Conservation (phyloP, 2,329 filamentous ascomycete genomes). For the Fusarium protoensiforme region DNA sequence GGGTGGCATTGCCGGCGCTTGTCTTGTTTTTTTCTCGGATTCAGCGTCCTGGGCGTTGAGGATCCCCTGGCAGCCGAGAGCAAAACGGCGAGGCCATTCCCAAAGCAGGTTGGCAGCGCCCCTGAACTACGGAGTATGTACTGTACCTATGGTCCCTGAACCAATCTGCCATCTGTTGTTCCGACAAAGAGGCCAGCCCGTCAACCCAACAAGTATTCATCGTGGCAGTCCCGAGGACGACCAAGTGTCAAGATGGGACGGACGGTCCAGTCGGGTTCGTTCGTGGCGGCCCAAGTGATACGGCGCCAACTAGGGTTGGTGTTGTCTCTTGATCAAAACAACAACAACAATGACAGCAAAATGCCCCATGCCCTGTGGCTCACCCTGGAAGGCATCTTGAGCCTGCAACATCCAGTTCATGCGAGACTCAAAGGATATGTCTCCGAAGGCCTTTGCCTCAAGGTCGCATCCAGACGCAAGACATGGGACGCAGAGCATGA, state of each 20-base stretch:
- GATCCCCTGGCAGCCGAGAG: not conserved
- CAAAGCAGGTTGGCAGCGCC: not conserved
- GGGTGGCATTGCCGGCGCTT: constrained; percentile 7
- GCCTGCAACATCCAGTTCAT: constrained; percentile 1
- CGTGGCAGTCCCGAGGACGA: not conserved
- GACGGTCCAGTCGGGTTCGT: not conserved
- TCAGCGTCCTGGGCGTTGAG: not conserved
- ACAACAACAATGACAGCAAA: not conserved
- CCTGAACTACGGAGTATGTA: not conserved
- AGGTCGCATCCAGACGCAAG: constrained; percentile 2
- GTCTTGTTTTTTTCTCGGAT: not conserved
- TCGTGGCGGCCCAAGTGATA: not conserved
- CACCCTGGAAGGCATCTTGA: not conserved
- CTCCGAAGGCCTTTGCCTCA: not conserved
- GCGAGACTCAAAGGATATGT: not conserved
- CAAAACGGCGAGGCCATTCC: constrained; percentile 1
- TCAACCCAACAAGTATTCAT: not conserved
- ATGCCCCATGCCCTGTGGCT: not conserved
- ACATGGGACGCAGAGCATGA: not conserved
- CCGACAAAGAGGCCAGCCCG: not conserved
- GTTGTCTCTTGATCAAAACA: not conserved
- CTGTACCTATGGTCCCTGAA: not conserved
- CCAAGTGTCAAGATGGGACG: not conserved
- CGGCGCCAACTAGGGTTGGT: not conserved
- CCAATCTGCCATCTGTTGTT: not conserved